Evolutionary conservation across 148 eudicot species (phyloP).

Genomic region (Camellia lanceoleosa): DNA sequence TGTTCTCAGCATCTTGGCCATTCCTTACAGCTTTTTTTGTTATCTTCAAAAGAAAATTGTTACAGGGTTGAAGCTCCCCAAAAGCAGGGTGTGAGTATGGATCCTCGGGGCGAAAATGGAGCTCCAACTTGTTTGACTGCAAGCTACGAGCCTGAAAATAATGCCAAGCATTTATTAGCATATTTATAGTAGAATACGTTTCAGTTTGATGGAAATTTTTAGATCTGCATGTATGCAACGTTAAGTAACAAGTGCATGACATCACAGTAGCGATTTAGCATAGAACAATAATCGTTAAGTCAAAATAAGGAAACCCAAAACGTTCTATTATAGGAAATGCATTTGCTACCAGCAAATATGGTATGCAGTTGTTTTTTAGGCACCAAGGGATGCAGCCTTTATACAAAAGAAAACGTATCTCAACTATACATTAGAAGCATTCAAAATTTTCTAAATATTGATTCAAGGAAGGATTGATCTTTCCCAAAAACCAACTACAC

Average conservation of each 20-base stretch:
- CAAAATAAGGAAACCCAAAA: background rate
- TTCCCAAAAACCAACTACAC: no score
- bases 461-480: no score
- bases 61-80: conserved; percentile 61
- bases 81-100: conserved; percentile 85
- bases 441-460: no score
- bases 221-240: background rate
- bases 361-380: background rate
- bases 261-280: background rate
- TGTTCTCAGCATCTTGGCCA: conserved; percentile 24
- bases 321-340: no score
- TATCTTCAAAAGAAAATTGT: conserved; percentile 67
- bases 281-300: background rate
- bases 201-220: background rate
- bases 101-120: conserved; percentile 89
- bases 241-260: background rate
- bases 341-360: background rate
- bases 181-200: background rate
- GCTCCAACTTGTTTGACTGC: conserved; percentile 70
- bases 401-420: no score
- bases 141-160: conserved; percentile 59
- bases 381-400: no score
- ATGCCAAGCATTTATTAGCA: conserved; percentile 12
- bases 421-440: no score
- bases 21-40: conserved; percentile 38